Evolutionary conservation across 306 rosid genomes (phyloP).

Genomic region (Chamaecrista fasciculata): DNA sequence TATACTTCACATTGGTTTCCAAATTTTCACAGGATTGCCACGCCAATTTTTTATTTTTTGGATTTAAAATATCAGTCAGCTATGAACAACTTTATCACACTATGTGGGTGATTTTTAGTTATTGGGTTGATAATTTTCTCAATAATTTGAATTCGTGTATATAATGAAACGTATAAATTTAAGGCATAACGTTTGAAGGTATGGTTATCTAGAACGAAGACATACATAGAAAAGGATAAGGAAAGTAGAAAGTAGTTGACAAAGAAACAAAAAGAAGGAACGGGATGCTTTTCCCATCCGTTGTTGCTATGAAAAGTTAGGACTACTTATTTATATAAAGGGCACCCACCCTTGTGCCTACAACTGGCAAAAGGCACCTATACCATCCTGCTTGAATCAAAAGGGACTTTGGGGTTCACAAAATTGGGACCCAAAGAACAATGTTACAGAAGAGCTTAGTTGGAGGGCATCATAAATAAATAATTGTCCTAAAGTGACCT

Average conservation of each 20-base stretch:
- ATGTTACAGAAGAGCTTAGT: constrained; percentile 43
- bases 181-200: not conserved
- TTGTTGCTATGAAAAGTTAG: constrained; percentile 25
- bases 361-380: constrained; percentile 45
- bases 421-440: constrained; percentile 51
- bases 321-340: not conserved
- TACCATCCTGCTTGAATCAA: constrained; percentile 18
- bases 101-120: not conserved
- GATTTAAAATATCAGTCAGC: not conserved
- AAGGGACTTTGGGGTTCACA: constrained; percentile 42
- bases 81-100: not conserved
- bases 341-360: constrained; percentile 24
- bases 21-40: not conserved
- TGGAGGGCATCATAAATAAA: constrained; percentile 54
- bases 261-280: constrained; percentile 45
- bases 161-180: not conserved
- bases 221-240: constrained; percentile 2
- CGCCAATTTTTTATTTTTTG: too few relatives aligned
- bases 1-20: not conserved
- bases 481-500: constrained; percentile 44
- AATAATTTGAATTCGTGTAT: not conserved
- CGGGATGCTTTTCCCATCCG: constrained; percentile 28
- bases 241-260: constrained; percentile 14
- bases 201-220: not conserved
- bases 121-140: not conserved